Percentiles rank a stretch among this genome's conserved stretches.
Conservation (phyloP, 2,329 filamentous ascomycete genomes). For the Colletotrichum euphorbiae region DNA sequence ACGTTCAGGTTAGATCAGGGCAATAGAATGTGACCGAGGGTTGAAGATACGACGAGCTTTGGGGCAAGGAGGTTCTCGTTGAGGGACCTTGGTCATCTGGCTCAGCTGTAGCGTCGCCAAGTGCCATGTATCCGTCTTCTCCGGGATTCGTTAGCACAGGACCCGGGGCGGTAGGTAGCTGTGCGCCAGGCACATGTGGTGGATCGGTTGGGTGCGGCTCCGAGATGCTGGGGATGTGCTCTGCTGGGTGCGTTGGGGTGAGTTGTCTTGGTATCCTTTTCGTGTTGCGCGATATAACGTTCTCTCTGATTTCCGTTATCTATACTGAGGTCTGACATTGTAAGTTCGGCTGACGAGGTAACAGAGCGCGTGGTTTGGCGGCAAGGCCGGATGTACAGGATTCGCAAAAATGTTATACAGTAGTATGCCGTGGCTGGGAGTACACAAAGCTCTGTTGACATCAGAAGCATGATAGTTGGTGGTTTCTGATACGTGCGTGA, state of each 20-base stretch:
- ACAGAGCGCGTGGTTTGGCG: constrained; percentile 34
- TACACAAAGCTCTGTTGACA: background rate
- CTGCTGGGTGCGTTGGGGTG: constrained; percentile 36
- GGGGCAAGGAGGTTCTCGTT: no score
- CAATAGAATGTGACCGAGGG: no score
- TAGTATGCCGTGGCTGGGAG: constrained; percentile 1
- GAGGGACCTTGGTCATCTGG: constrained; percentile 19
- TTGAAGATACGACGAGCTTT: no score
- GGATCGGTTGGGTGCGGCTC: constrained; percentile 32
- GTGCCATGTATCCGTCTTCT: background rate
- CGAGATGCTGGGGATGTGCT: constrained; percentile 35
- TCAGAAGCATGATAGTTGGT: no score
- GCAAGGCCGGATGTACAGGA: constrained; percentile 31
- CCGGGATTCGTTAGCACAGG: no score
- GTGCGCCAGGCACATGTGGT: constrained; percentile 34
- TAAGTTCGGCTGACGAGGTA: background rate
- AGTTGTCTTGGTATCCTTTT: constrained; percentile 16
- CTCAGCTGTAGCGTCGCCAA: constrained; percentile 8
- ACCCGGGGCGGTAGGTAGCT: no score
- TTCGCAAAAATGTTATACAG: background rate
- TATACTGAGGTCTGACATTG: background rate
- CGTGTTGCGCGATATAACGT: constrained; percentile 16
- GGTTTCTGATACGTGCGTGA: background rate
- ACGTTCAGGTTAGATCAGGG: no score
- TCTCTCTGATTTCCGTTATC: background rate